phyloP scores from a whole-genome alignment of 306 rosid genomes.

The Medicago lupulina region DNA sequence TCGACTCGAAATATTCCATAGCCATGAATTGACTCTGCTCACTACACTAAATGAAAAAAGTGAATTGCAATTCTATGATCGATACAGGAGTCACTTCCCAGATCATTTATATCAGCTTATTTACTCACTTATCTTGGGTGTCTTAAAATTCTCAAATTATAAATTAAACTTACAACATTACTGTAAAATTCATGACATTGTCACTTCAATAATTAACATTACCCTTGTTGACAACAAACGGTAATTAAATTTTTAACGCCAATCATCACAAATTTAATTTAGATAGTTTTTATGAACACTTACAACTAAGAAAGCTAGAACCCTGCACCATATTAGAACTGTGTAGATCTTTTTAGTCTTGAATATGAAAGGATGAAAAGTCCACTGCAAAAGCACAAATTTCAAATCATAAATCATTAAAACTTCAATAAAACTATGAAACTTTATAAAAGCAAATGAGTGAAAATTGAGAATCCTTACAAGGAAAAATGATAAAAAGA shows the following conservation, averaged over 20 bases:
- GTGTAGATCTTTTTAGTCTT: conserved; percentile 96
- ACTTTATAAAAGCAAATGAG: conserved; percentile 7
- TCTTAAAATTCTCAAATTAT: background rate
- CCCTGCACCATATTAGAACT: conserved; percentile 96
- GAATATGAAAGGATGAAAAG: conserved; percentile 89
- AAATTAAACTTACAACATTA: conserved; percentile 1
- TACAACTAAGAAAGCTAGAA: conserved; percentile 91
- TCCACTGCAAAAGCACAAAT: conserved; percentile 82
- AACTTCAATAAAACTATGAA: conserved; percentile 3
- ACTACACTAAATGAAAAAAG: too few relatives aligned
- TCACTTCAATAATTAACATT: background rate
- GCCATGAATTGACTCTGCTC: background rate
- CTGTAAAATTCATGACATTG: background rate
- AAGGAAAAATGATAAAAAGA: conserved; percentile 81
- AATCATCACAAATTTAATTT: background rate
- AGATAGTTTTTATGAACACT: conserved; percentile 45
- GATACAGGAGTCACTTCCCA: background rate
- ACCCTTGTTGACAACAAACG: background rate
- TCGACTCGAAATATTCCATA: background rate
- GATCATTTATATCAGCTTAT: background rate
- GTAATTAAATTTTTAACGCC: background rate
- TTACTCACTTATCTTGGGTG: background rate
- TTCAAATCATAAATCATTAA: background rate
- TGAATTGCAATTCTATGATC: background rate
- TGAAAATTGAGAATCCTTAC: conserved; percentile 54